phyloP scores from a whole-genome alignment of 148 eudicot genomes.

The Chenopodium berlandieri region DNA sequence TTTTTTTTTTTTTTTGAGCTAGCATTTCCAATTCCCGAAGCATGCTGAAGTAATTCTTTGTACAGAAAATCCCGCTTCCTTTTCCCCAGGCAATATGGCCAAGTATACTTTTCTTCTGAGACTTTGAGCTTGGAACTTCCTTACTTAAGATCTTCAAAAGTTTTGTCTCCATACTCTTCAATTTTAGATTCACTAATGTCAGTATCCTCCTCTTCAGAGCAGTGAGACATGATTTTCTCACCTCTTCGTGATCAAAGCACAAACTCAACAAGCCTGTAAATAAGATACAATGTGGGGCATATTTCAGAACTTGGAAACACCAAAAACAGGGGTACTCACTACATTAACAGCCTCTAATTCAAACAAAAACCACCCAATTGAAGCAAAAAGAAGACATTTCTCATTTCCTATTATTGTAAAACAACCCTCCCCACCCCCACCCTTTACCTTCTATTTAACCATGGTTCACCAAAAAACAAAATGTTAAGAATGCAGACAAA shows the following conservation, averaged over 20 bases:
- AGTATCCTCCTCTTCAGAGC: conserved; percentile 72
- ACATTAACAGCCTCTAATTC: background rate
- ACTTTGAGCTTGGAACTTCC: conserved; percentile 52
- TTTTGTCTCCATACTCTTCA: conserved; percentile 59
- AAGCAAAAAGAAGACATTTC: background rate
- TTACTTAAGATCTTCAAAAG: conserved; percentile 60
- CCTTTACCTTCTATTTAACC: background rate
- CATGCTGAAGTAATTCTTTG: conserved; percentile 84
- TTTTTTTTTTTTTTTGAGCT: conserved; percentile 19
- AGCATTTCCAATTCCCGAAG: conserved; percentile 67
- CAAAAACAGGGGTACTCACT: background rate
- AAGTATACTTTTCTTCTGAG: conserved; percentile 56
- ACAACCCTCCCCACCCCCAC: background rate
- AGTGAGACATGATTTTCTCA: conserved; percentile 39
- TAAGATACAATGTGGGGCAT: background rate
- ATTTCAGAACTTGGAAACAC: background rate
- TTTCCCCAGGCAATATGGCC: conserved; percentile 83
- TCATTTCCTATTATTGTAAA: background rate
- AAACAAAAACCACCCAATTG: background rate
- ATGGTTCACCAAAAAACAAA: background rate
- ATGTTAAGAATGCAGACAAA: background rate
- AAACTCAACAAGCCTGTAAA: background rate
- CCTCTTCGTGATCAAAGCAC: background rate
- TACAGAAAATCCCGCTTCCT: conserved; percentile 62
- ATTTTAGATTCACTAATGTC: conserved; percentile 78